Percentiles rank a stretch among this genome's conserved stretches.
Conservation (phyloP, 495 filamentous ascomycete species). For the Peziza echinospora region DNA sequence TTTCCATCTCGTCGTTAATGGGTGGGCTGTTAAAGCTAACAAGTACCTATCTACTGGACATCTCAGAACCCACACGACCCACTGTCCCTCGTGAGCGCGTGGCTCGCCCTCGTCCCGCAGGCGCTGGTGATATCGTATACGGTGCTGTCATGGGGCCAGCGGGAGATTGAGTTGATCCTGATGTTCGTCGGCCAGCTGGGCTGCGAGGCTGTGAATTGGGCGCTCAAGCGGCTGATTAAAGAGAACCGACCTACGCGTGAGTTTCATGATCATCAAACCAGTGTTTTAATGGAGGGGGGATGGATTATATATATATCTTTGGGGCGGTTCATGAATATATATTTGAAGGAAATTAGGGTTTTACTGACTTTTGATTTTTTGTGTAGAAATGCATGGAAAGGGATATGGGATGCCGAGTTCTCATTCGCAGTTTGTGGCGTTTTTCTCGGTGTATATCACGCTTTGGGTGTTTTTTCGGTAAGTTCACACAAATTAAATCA, state of each 20-base stretch:
- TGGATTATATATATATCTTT: no score
- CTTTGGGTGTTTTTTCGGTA: conserved; percentile 70
- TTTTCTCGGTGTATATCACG: conserved; percentile 61
- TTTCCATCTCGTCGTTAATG: no score
- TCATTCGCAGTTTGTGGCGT: conserved; percentile 83
- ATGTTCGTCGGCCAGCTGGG: conserved; percentile 83
- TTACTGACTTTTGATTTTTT: not conserved
- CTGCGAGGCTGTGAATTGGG: conserved; percentile 86
- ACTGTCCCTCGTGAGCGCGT: conserved; percentile 70
- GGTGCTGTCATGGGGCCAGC: conserved; percentile 69
- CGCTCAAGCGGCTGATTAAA: conserved; percentile 71
- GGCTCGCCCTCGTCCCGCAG: conserved; percentile 82
- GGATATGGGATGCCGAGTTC: conserved; percentile 99
- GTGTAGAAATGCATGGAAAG: conserved; percentile 58
- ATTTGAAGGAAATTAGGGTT: not conserved
- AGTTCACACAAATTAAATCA: no score
- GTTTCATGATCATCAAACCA: no score
- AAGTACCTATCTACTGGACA: not conserved
- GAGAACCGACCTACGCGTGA: conserved; percentile 65
- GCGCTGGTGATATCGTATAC: conserved; percentile 73
- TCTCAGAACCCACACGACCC: conserved; percentile 68
- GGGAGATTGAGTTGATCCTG: conserved; percentile 71
- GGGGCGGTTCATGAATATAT: no score
- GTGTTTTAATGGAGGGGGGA: no score
- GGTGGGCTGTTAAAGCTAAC: no score